Conservation (phyloP, 176 grass and related monocot genomes). For the Zizania latifolia region DNA sequence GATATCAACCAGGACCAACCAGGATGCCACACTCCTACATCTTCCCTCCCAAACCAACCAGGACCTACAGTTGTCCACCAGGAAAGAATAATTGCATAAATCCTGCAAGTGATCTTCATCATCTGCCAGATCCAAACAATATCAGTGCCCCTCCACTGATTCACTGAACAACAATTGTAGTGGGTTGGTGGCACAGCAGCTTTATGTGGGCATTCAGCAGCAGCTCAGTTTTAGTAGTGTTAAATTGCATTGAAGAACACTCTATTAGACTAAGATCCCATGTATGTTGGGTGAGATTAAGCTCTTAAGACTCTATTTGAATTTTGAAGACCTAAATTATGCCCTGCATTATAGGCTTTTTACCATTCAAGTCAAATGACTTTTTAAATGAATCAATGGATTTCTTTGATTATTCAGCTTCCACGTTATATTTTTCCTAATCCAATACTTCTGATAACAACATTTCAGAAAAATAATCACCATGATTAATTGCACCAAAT, state of each 20-base stretch:
- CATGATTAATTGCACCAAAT: background rate
- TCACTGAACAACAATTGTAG: background rate
- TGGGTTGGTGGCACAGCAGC: background rate
- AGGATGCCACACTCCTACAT: too few species aligned
- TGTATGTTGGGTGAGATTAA: background rate
- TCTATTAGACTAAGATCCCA: background rate
- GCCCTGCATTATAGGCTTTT: background rate
- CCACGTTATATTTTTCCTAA: background rate
- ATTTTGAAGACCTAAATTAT: background rate
- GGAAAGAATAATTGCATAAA: background rate
- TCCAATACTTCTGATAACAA: background rate
- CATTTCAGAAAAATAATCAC: background rate
- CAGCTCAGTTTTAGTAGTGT: background rate
- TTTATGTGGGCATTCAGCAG: background rate
- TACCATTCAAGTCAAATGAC: background rate
- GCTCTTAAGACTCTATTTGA: background rate
- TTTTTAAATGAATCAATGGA: too few species aligned
- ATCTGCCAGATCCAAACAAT: background rate
- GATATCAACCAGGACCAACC: too few species aligned
- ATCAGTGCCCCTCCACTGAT: background rate
- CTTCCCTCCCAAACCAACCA: background rate
- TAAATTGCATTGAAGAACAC: background rate
- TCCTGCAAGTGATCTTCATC: background rate
- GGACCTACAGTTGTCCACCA: background rate
- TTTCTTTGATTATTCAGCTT: background rate